Base-by-base conservation (phyloP, 1,284 basidiomycete species). In the Leccinum subrobustum region DNA sequence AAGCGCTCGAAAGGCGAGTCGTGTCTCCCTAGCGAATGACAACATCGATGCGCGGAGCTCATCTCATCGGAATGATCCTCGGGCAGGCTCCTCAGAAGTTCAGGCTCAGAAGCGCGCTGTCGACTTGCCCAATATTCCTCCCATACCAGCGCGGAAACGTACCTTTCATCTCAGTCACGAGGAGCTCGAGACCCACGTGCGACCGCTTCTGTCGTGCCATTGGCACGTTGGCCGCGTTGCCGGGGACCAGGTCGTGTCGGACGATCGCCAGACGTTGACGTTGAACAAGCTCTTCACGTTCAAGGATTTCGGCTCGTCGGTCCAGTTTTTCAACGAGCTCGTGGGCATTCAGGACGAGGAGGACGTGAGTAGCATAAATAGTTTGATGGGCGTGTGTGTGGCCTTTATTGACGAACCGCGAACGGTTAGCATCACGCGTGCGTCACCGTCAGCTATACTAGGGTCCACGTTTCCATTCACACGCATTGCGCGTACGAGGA, bases 401-500 rank as follows among this genome's bases (percentile, higher is more conserved):
- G n/a, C 9, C 14, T n/a, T 8, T 11, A 33, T 54, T 63, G 16
- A 71, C 57, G n/a, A 27, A 23, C 11, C 23, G 48, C 2, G 48
- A 25, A 29, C 18, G 7, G 33, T 37, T 60, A 70, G 72, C 67
- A 73, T 57, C 67, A 73, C 31, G 73, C 71, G 1, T 72, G 69
- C 11, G 60, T 71, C 57, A 65, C 57, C 2, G 57, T 73, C 39
- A 70, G 76, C 47, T 72, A 68, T 29, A 53, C 62, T n/a, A 65
- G 63, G 12, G 67, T 77, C 3, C 64, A 69, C n/a, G 53, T 76
- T 42, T 65, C 64, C 39, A 50, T 67, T 6, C 71, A 77, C 31
- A 78, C 78, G 0, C 78, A 81, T 59, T 67, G 69, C 9, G 80
- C 78, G 7, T 66, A 70, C 25, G 63, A 68, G 39, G 64, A 54